Conservation (phyloP, 23 red algal genomes). For the Gracilaria vermiculophylla region DNA sequence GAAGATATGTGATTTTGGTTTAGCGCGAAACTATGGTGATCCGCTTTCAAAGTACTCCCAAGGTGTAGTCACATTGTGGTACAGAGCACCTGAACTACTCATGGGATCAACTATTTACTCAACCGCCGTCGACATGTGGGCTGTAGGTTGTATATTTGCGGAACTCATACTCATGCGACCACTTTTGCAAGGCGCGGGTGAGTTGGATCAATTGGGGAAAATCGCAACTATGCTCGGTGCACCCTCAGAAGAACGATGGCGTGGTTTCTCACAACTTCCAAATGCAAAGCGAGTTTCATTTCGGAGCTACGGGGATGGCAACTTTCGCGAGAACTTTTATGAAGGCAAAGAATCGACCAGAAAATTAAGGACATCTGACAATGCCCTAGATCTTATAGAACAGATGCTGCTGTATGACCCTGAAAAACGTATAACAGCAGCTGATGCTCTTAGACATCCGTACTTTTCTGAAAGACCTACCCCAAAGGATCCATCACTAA, state of each 20-base stretch:
- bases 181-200: conserved; percentile 61
- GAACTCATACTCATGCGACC: conserved; percentile 52
- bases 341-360: not conserved
- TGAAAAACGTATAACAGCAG: conserved; percentile 56
- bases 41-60: conserved; percentile 62
- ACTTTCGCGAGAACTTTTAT: not conserved
- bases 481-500: conserved; percentile 49
- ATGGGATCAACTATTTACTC: conserved; percentile 71
- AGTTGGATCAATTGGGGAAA: conserved; percentile 61
- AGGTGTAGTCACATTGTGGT: conserved; percentile 80
- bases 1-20: conserved; percentile 88
- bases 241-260: conserved; percentile 78
- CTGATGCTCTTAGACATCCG: conserved; percentile 68
- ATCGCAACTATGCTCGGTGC: conserved; percentile 57
- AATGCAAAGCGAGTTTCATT: conserved; percentile 61
- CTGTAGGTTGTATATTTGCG: conserved; percentile 89
- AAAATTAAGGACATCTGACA: conserved; percentile 12
- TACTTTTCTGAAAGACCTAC: conserved; percentile 77
- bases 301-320: conserved; percentile 6
- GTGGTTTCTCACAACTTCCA: conserved; percentile 62
- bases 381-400: conserved; percentile 64
- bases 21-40: conserved; percentile 75
- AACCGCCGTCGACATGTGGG: conserved; percentile 84
- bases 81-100: conserved; percentile 83
- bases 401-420: conserved; percentile 78